Evolutionary conservation across 768 basidiomycete species (phyloP).

Genomic region (Hericium rajendrae): DNA sequence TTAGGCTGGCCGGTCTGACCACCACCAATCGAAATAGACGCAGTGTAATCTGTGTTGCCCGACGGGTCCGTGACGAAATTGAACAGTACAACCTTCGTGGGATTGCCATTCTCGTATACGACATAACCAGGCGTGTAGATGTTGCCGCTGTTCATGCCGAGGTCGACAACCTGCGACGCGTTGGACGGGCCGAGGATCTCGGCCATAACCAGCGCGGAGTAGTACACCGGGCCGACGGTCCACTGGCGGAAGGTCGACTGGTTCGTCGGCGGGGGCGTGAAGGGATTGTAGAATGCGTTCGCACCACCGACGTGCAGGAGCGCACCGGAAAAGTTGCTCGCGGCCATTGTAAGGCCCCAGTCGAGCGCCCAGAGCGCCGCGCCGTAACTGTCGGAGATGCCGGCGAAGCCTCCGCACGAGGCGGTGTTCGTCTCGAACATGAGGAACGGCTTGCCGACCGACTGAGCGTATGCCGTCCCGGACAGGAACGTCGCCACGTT

Average conservation of each 20-base stretch:
- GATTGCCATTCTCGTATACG: slow-evolving; percentile 61
- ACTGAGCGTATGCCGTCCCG: slow-evolving; percentile 32
- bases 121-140: slow-evolving; percentile 55
- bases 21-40: slow-evolving; percentile 39
- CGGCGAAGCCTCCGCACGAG: slow-evolving; percentile 38
- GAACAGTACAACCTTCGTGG: slow-evolving; percentile 56
- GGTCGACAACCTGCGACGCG: slow-evolving; percentile 57
- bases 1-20: slow-evolving; percentile 29
- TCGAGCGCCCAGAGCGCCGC: slow-evolving; percentile 46
- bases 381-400: slow-evolving; percentile 49
- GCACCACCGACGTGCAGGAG: slow-evolving; percentile 51
- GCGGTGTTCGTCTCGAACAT: slow-evolving; percentile 55
- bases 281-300: slow-evolving; percentile 50
- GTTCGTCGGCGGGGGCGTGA: slow-evolving; percentile 43
- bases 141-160: slow-evolving; percentile 40
- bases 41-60: slow-evolving; percentile 44
- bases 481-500: slow-evolving; percentile 45
- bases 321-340: slow-evolving; percentile 33
- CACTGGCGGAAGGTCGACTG: slow-evolving; percentile 51
- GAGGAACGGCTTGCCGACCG: slow-evolving; percentile 32
- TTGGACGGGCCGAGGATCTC: slow-evolving; percentile 64
- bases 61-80: slow-evolving; percentile 60
- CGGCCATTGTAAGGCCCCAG: slow-evolving; percentile 43
- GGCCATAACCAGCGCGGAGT: slow-evolving; percentile 59
- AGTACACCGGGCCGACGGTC: slow-evolving; percentile 69